Evolutionary conservation across 108 stramenopile genomes (phyloP).

Genomic region (Skeletonema costatum): DNA sequence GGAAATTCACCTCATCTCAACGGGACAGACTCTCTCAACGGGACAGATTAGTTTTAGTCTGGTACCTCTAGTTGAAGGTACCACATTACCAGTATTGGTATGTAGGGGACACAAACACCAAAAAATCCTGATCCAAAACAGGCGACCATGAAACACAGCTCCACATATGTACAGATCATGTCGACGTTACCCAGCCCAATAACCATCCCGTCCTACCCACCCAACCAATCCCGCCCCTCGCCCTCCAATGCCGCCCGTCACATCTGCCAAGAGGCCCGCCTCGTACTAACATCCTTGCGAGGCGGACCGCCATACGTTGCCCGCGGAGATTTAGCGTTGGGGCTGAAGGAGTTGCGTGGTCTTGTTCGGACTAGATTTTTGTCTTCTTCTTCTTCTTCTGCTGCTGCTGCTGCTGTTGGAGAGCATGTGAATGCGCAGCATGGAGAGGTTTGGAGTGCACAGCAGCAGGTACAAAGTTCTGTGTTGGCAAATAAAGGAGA

Average conservation of each 20-base stretch:
- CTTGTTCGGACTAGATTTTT: constrained; percentile 34
- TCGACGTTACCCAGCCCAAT: constrained; percentile 1
- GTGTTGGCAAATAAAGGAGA: background rate
- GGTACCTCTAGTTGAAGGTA: too few species aligned
- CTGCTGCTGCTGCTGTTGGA: background rate
- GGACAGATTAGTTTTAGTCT: too few species aligned
- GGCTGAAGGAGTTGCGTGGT: constrained; percentile 66
- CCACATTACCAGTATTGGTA: too few species aligned
- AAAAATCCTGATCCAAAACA: too few species aligned
- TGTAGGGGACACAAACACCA: too few species aligned
- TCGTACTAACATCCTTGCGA: constrained; percentile 76
- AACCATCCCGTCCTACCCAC: constrained; percentile 31
- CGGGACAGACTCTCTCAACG: too few species aligned
- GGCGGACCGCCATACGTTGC: constrained; percentile 81
- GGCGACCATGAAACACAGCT: too few species aligned
- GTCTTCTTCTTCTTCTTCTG: background rate
- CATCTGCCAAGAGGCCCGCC: constrained; percentile 75
- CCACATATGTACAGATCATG: background rate
- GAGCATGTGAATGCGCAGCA: too few species aligned
- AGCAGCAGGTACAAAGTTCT: background rate
- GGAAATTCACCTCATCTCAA: too few species aligned
- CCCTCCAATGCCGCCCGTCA: constrained; percentile 60
- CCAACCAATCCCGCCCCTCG: constrained; percentile 19
- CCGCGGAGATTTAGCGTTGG: constrained; percentile 74
- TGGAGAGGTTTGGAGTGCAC: background rate